phyloP scores from a whole-genome alignment of 2,329 filamentous ascomycete species.

The Aureobasidium sp. region DNA sequence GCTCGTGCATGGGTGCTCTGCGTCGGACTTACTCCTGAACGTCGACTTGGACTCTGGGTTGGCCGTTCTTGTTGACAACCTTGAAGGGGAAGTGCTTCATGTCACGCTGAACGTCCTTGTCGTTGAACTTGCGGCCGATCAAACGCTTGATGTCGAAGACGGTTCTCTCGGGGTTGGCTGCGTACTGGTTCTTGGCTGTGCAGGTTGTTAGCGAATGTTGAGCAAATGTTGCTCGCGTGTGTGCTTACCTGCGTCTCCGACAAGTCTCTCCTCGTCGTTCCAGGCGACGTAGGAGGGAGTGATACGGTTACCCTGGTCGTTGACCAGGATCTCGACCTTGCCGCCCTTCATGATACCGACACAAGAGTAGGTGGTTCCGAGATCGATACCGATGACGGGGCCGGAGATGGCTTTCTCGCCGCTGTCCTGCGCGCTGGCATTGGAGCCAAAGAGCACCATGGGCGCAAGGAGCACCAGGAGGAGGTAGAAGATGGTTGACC shows the following conservation, averaged over 20 bases:
- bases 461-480: constrained; percentile 79
- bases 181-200: constrained; percentile 80
- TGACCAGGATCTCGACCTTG: constrained; percentile 91
- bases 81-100: constrained; percentile 99
- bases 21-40: constrained; percentile 46
- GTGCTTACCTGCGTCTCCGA: constrained; percentile 70
- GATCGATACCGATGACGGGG: constrained; percentile 91
- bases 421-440: constrained; percentile 60
- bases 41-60: constrained; percentile 75
- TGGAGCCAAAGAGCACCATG: constrained; percentile 68
- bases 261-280: constrained; percentile 92
- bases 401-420: constrained; percentile 62
- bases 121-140: constrained; percentile 46
- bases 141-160: constrained; percentile 46
- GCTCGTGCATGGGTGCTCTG: background rate
- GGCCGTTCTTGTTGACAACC: constrained; percentile 80
- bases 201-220: constrained; percentile 1
- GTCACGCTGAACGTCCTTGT: constrained; percentile 80
- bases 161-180: constrained; percentile 43
- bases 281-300: constrained; percentile 59
- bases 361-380: constrained; percentile 81
- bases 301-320: constrained; percentile 95
- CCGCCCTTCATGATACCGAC: constrained; percentile 95
- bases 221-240: background rate
- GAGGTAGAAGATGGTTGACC: constrained; percentile 86